phyloP scores from a whole-genome alignment of 2,329 filamentous ascomycete genomes.

The Diaporthe citriasiana region DNA sequence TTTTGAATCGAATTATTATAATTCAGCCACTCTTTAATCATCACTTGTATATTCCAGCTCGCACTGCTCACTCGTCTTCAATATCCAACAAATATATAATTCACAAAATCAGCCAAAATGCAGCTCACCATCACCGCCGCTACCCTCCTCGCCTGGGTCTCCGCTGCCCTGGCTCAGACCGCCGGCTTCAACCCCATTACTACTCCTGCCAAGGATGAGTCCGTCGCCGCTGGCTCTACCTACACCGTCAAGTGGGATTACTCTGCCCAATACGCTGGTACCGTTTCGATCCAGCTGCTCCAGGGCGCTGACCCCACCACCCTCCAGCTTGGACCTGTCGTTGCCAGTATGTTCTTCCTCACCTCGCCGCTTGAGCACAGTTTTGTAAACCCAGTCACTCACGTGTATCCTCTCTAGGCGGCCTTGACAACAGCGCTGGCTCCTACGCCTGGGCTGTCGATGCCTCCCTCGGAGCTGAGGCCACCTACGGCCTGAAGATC shows the following conservation, averaged over 20 bases:
- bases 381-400: not conserved
- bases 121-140: constrained; percentile 64
- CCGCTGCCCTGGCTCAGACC: constrained; percentile 67
- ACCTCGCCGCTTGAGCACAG: too few relatives aligned
- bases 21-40: constrained; percentile 37
- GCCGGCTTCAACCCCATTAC: constrained; percentile 68
- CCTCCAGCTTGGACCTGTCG: constrained; percentile 57
- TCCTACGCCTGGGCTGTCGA: constrained; percentile 67
- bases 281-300: constrained; percentile 68
- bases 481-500: constrained; percentile 72
- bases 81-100: constrained; percentile 23
- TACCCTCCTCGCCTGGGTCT: constrained; percentile 66
- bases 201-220: constrained; percentile 60
- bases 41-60: not conserved
- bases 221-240: constrained; percentile 62
- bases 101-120: constrained; percentile 67
- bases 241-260: constrained; percentile 67
- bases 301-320: constrained; percentile 61
- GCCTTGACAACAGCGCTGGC: constrained; percentile 60
- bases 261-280: constrained; percentile 56
- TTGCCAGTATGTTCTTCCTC: constrained; percentile 65
- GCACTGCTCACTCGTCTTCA: not conserved
- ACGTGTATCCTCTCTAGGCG: constrained; percentile 48
- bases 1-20: constrained; percentile 11
- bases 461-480: constrained; percentile 58